Evolutionary conservation across 768 basidiomycete genomes (phyloP).

Genomic region (Clitopilus passeckerianus): DNA sequence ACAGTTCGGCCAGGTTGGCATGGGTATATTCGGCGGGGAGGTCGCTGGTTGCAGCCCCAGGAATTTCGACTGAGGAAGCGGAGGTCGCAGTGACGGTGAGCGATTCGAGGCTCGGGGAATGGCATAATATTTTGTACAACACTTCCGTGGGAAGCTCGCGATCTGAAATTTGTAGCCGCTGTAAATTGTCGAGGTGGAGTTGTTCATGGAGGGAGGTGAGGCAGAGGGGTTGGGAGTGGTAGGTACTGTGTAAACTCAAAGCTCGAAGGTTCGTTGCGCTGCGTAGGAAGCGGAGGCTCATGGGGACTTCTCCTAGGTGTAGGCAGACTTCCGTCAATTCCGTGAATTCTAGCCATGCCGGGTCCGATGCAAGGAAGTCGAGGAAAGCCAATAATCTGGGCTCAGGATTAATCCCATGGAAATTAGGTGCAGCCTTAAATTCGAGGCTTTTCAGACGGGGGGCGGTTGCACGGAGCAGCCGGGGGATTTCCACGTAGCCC

Average conservation of each 20-base stretch:
- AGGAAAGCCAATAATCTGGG: background rate
- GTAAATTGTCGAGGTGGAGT: background rate
- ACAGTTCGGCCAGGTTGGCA: background rate
- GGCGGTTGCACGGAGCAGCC: background rate
- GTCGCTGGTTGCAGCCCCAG: background rate
- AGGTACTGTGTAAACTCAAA: background rate
- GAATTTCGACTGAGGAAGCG: background rate
- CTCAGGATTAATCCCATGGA: background rate
- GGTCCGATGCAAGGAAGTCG: background rate
- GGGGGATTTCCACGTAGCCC: background rate
- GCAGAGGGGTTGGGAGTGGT: background rate
- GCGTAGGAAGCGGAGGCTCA: background rate
- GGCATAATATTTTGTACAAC: background rate
- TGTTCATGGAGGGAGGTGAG: background rate
- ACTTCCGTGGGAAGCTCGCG: background rate
- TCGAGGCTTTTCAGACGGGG: background rate
- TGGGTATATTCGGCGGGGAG: background rate
- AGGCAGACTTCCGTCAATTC: background rate
- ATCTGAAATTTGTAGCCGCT: background rate
- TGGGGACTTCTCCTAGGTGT: background rate
- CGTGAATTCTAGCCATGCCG: background rate
- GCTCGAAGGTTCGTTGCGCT: background rate
- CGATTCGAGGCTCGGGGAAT: background rate
- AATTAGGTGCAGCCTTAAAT: background rate
- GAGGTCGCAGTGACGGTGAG: background rate